Percentiles rank a stretch among this genome's conserved stretches.
phyloP scores from a whole-genome alignment of 83 land plant species.

The Thuja plicata region DNA sequence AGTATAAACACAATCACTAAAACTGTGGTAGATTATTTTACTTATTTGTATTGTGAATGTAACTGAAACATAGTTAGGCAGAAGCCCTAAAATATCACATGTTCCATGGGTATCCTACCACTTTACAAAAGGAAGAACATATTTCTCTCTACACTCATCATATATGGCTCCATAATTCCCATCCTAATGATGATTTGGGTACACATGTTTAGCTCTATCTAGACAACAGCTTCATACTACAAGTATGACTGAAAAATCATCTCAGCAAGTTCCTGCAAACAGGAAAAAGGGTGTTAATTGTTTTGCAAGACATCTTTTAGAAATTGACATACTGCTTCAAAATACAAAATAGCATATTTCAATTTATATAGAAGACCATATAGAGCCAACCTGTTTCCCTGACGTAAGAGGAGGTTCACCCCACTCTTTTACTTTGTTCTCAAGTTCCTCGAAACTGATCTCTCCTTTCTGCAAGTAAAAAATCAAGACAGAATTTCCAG shows the following conservation, averaged over 20 bases:
- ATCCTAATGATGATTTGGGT: background rate
- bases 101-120: background rate
- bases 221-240: background rate
- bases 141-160: background rate
- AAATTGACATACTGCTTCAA: background rate
- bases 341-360: background rate
- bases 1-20: background rate
- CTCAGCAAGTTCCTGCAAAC: constrained; percentile 87
- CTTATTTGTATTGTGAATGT: background rate
- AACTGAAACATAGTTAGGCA: background rate
- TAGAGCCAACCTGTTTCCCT: constrained; percentile 77
- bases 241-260: constrained; percentile 72
- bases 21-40: background rate
- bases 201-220: background rate
- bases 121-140: background rate
- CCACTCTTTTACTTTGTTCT: constrained; percentile 76
- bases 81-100: background rate
- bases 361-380: background rate
- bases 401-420: constrained; percentile 83
- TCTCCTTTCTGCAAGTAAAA: constrained; percentile 66
- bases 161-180: background rate
- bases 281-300: background rate
- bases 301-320: background rate
- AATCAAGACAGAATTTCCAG: background rate
- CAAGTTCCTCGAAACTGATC: constrained; percentile 76